Evolutionary conservation across 208 protist species (phyloP), one percentile per base, ranked within the genome.

Genomic region (Leishmania arabica): DNA sequence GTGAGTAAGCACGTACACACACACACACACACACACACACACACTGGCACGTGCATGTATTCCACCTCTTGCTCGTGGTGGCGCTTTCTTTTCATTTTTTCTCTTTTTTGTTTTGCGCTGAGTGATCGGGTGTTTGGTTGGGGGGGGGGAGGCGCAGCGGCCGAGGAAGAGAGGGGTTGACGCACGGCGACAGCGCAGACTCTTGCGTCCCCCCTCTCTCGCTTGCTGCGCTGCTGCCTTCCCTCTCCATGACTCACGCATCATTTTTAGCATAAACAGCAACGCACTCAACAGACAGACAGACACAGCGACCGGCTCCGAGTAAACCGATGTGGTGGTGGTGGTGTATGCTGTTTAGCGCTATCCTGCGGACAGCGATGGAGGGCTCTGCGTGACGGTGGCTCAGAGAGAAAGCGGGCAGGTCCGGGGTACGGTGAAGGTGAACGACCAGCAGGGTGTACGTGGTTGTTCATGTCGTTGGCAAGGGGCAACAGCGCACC

Each of bases 1-100:
- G 51, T 54, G 51, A 54, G 64, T 78, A 83, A 78, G 79, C 72
- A 69, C 62, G 58, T 51, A 51, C 42, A 45, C 42, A 9, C 40
- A 42, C 40, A 5, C 42, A 31, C 70, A 51, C 42, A 45, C 42
- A 9, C 40, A 42, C 40, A 5, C 42, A 31, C 70, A 56, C 34
- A 37, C 72, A 31, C 47, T 27, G 17, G 17, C 13, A 60, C 13
- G 8, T 76, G 53, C 34, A 45, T 72, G 19, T n/a, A 65, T 47
- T 47, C 8, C 27, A 37, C 11, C 42, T 73, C 69, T 73, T 51
- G 51, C 72, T 42, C 51, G 54, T 76, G 51, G 51, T 76, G 21
- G 27, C n/a, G 53, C 34, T 37, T 60, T 58, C 42, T 58, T 76
- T 56, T 42, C 24, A 0, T 60, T 54, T 75, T 82, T 81, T 75